Base-by-base conservation (phyloP, 2,329 filamentous ascomycete species). In the Epichloe gansuensis region DNA sequence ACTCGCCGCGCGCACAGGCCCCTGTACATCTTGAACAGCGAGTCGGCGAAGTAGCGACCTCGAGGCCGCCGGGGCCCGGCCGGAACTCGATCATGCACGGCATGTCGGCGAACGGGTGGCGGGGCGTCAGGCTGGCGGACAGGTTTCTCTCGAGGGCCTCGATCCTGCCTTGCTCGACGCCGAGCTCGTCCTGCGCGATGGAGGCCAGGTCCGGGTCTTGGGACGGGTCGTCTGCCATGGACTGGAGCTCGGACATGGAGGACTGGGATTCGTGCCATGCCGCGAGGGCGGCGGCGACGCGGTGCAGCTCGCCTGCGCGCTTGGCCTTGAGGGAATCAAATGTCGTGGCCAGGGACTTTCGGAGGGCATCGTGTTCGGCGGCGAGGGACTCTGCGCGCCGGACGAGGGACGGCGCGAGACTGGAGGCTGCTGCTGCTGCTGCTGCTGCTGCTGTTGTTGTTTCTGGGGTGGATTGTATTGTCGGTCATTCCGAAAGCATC, bases 1-100 rank as follows among this genome's bases (percentile, higher is more conserved):
- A 77, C 83, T 46, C 77, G 77, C 5, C 83, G 80, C 48, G 78
- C 72, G 68, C 91, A 95, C 62, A 90, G 90, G 1, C 74, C 73
- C 58, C 82, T 80, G 71, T 98, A 98, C 93, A 98, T 97, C 59
- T 84, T 82, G 60, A 95, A 81, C 6, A 98, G 70, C 50, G 93
- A 83, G 52, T 87, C 86, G 12, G 91, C 89, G 61, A 98, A 98
- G 56, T 95, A 82, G 0, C 88, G 83, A 2, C 91, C 70, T 98
- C 93, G 53, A 89, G 83, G 2, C 93, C 93, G 39, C 93, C 93
- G 0, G 90, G 91, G 0, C 93, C 93, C 0, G 93, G 93, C 0
- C 91, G 81, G 55, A 98, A 86, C 70, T 98, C 93, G 43, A 98
- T 71, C 57, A 98, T 77, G 67, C 91, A 97, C 51, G 91, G 89